A percentile compares a stretch with the other conserved stretches of the same genome.
These are phyloP conservation scores for Glaciozyma antarctica DNA, from an alignment of 768 basidiomycete species.

Conservation along the genomic window DNA sequence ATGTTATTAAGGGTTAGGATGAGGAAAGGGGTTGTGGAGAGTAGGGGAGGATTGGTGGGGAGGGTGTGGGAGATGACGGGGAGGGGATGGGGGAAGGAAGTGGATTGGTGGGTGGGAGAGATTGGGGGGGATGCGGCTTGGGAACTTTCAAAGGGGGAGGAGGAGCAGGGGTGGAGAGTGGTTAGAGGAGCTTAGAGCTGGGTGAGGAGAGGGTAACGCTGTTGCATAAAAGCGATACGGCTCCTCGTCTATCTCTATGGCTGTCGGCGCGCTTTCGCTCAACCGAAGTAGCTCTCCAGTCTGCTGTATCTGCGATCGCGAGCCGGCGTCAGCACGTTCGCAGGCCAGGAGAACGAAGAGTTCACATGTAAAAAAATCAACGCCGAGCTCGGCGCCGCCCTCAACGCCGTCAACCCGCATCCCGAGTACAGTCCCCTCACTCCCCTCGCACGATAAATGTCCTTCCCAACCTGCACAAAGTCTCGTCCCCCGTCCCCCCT, in stretches of 20 bases:
- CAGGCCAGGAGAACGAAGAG: neutral
- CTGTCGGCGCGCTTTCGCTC: neutral
- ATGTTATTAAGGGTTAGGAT: slow-evolving; percentile 9
- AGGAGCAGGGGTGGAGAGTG: too few species aligned
- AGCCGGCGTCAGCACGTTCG: neutral
- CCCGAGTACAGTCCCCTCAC: slow-evolving; percentile 81
- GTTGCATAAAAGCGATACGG: neutral
- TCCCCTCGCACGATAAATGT: slow-evolving; percentile 67
- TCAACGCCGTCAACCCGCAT: slow-evolving; percentile 76
- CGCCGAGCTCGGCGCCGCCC: slow-evolving; percentile 79
- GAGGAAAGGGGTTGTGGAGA: neutral
- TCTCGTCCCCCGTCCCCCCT: slow-evolving; percentile 29
- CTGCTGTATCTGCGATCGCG: slow-evolving; percentile 18
- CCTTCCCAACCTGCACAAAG: slow-evolving; percentile 51
- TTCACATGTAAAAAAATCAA: slow-evolving; percentile 82
- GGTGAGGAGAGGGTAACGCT: neutral
- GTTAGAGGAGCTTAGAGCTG: too few species aligned
- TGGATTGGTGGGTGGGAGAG: slow-evolving; percentile 6
- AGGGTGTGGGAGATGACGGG: slow-evolving; percentile 12
- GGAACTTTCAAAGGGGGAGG: neutral
- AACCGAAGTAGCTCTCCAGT: slow-evolving; percentile 27
- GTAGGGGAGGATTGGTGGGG: neutral
- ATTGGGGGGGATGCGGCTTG: neutral
- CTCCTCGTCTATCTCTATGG: neutral
- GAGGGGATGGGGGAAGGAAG: neutral